Conservation (phyloP, 345 rosid genomes). For the Corchorus olitorius region DNA sequence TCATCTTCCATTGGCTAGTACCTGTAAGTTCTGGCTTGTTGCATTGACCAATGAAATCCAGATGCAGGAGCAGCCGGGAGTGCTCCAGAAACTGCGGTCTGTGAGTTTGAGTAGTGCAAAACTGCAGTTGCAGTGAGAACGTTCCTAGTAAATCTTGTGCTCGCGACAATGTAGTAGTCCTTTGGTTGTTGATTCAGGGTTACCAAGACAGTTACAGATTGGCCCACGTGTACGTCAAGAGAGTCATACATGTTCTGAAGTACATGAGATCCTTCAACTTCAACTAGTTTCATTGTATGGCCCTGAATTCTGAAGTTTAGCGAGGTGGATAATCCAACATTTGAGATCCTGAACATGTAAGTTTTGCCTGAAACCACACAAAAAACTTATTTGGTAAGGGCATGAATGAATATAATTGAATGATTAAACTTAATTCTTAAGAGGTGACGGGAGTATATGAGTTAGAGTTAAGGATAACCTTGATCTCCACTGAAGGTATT, state of each 20-base stretch:
- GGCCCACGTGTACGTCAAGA: constrained; percentile 91
- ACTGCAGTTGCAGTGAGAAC: constrained; percentile 55
- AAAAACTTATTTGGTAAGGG: constrained; percentile 9
- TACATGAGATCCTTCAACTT: constrained; percentile 90
- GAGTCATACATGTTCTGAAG: constrained; percentile 72
- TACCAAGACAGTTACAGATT: constrained; percentile 74
- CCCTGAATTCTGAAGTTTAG: constrained; percentile 89
- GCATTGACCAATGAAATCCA: constrained; percentile 68
- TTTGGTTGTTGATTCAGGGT: constrained; percentile 72
- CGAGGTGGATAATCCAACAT: constrained; percentile 68
- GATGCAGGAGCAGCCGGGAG: constrained; percentile 54
- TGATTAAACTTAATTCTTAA: neutral
- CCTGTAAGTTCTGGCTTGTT: constrained; percentile 86
- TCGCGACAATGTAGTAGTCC: constrained; percentile 84
- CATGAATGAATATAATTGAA: neutral
- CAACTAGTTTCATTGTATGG: constrained; percentile 74
- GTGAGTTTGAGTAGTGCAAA: constrained; percentile 70
- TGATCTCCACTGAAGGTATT: constrained; percentile 57
- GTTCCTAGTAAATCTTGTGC: constrained; percentile 50
- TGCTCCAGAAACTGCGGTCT: constrained; percentile 63
- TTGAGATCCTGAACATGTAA: constrained; percentile 85
- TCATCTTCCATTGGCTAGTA: constrained; percentile 19
- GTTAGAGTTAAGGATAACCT: constrained; percentile 37
- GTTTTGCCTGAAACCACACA: constrained; percentile 63
- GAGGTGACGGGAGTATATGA: neutral